Conservation (phyloP, 1,284 basidiomycete species). For the Golubevia pallescens region DNA sequence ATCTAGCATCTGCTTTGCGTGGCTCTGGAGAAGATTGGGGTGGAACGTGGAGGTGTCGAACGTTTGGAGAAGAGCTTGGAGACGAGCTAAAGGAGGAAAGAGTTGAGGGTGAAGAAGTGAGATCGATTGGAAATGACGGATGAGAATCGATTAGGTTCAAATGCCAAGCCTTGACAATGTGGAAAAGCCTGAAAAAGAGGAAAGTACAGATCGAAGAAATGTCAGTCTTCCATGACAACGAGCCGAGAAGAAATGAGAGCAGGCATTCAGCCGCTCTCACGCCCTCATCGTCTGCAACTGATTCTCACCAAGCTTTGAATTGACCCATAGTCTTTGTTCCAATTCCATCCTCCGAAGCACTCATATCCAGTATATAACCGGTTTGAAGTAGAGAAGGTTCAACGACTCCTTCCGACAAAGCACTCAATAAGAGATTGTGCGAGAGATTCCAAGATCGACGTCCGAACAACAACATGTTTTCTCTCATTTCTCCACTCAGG, state of each 20-base stretch:
- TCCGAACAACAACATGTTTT: constrained; percentile 25
- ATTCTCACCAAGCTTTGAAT: constrained; percentile 28
- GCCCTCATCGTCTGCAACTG: too few species aligned
- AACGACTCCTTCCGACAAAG: constrained; percentile 33
- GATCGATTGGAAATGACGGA: too few species aligned
- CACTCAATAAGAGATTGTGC: constrained; percentile 34
- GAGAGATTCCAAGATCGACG: constrained; percentile 39
- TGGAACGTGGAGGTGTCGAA: too few species aligned
- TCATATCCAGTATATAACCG: constrained; percentile 36
- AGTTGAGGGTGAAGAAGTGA: too few species aligned
- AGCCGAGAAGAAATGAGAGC: too few species aligned
- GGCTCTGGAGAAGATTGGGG: too few species aligned
- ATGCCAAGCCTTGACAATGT: constrained; percentile 31
- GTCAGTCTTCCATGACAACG: too few species aligned
- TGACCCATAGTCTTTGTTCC: constrained; percentile 26
- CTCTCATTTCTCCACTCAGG: constrained; percentile 30
- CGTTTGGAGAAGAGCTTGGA: too few species aligned
- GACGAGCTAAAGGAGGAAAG: too few species aligned
- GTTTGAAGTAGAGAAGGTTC: constrained; percentile 33
- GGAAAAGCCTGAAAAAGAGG: too few species aligned
- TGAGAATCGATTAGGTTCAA: constrained; percentile 28
- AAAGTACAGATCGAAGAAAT: too few species aligned
- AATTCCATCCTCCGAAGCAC: constrained; percentile 38
- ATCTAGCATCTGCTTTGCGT: not conserved
- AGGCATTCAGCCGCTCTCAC: too few species aligned